Evolutionary conservation across 2,329 filamentous ascomycete species (phyloP).

Genomic region (Fusarium compactum): DNA sequence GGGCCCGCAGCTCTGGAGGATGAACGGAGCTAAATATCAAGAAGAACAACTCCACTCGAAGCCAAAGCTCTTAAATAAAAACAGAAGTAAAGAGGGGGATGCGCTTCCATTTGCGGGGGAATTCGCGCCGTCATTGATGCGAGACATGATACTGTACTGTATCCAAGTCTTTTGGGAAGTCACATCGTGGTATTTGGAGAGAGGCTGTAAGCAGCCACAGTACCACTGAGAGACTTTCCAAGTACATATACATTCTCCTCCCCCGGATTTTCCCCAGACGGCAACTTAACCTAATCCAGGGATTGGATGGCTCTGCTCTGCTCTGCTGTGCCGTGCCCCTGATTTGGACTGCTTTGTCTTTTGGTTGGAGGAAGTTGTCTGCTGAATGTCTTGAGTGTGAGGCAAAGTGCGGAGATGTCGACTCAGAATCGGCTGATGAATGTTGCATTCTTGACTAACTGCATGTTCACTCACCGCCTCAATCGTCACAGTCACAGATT

Average conservation of each 20-base stretch:
- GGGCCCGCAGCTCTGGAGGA: slow-evolving; percentile 15
- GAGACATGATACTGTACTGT: slow-evolving; percentile 6
- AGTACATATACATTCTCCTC: slow-evolving; percentile 15
- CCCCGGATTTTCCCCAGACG: slow-evolving; percentile 39
- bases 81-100: slow-evolving; percentile 3
- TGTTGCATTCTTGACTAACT: slow-evolving; percentile 25
- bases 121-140: slow-evolving; percentile 38
- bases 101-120: slow-evolving; percentile 21
- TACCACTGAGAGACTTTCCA: slow-evolving; percentile 25
- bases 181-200: slow-evolving; percentile 33
- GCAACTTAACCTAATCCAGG: slow-evolving; percentile 6
- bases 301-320: not conserved
- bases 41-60: slow-evolving; percentile 19
- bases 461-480: slow-evolving; percentile 20
- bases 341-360: slow-evolving; percentile 12
- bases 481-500: not conserved
- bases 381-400: slow-evolving; percentile 16
- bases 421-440: slow-evolving; percentile 35
- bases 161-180: slow-evolving; percentile 12
- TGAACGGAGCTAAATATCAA: slow-evolving; percentile 25
- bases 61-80: slow-evolving; percentile 27
- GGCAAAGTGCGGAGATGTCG: slow-evolving; percentile 27
- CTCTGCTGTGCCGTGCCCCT: slow-evolving; percentile 16
- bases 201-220: slow-evolving; percentile 12
- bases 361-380: slow-evolving; percentile 22